These are phyloP conservation scores for Penicillium goetzii DNA, from an alignment of 495 filamentous ascomycete species.

Conservation along the genomic window DNA sequence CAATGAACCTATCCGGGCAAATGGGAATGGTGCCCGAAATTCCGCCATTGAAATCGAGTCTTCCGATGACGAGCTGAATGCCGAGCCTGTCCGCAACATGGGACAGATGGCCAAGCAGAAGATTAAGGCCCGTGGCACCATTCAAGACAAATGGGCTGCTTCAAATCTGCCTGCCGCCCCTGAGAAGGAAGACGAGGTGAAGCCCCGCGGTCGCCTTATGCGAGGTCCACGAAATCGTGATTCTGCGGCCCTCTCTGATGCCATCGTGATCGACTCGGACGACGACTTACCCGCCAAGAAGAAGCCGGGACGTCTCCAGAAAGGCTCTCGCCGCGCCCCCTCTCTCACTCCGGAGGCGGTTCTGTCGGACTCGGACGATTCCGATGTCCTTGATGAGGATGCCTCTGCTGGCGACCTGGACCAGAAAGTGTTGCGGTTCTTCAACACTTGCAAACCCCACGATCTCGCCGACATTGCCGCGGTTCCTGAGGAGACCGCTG, in stretches of 20 bases:
- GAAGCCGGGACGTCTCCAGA: slow-evolving; percentile 55
- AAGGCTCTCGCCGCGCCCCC: slow-evolving; percentile 57
- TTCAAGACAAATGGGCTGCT: slow-evolving; percentile 64
- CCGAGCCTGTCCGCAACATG: slow-evolving; percentile 22
- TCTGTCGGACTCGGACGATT: slow-evolving; percentile 56
- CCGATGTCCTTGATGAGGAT: slow-evolving; percentile 55
- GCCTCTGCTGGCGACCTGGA: slow-evolving; percentile 51
- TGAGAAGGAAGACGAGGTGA: slow-evolving; percentile 31
- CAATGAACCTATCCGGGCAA: slow-evolving; percentile 17
- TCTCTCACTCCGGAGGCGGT: slow-evolving; percentile 48
- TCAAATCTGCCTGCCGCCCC: slow-evolving; percentile 39
- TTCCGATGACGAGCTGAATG: slow-evolving; percentile 48
- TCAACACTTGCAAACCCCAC: slow-evolving; percentile 75
- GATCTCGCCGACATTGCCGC: slow-evolving; percentile 79
- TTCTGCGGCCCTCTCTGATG: slow-evolving; percentile 25
- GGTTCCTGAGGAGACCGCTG: slow-evolving; percentile 66
- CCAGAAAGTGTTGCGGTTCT: slow-evolving; percentile 69
- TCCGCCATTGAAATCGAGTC: slow-evolving; percentile 27
- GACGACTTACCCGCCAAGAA: slow-evolving; percentile 42
- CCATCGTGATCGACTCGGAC: slow-evolving; percentile 31
- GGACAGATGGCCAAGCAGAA: slow-evolving; percentile 54
- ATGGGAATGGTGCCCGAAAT: slow-evolving; percentile 16
- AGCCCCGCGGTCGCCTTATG: slow-evolving; percentile 45
- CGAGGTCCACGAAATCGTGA: slow-evolving; percentile 41
- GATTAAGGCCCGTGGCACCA: slow-evolving; percentile 61